These are phyloP conservation scores for Sarocladium kiliense DNA, from an alignment of 2,329 filamentous ascomycete genomes.

Conservation along the genomic window DNA sequence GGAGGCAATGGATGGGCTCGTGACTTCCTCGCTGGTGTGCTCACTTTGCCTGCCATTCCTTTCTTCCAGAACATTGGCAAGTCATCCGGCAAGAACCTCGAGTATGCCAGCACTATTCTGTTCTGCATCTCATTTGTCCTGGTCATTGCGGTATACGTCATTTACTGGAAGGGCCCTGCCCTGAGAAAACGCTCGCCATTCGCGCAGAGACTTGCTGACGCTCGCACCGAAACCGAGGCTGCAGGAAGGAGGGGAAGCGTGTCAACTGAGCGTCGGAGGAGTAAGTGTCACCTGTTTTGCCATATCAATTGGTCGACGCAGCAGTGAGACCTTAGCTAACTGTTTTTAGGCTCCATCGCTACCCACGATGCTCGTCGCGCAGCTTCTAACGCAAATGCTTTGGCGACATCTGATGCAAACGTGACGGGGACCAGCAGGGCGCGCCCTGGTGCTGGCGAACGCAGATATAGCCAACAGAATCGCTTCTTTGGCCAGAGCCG, in stretches of 20 bases:
- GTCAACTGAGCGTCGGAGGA: slow-evolving; percentile 19
- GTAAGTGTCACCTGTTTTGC: slow-evolving; percentile 17
- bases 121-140: slow-evolving; percentile 57
- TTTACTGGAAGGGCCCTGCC: slow-evolving; percentile 59
- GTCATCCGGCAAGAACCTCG: slow-evolving; percentile 42
- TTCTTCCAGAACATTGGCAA: slow-evolving; percentile 55
- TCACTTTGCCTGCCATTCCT: slow-evolving; percentile 62
- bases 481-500: slow-evolving; percentile 37
- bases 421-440: neutral
- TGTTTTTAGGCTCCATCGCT: slow-evolving; percentile 18
- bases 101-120: slow-evolving; percentile 59
- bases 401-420: neutral
- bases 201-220: slow-evolving; percentile 54
- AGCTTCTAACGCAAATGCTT: too few species aligned
- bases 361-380: slow-evolving; percentile 7
- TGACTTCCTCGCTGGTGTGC: slow-evolving; percentile 67
- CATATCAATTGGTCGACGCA: too few species aligned
- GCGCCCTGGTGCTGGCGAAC: slow-evolving; percentile 16
- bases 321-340: slow-evolving; percentile 15
- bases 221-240: slow-evolving; percentile 22
- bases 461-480: slow-evolving; percentile 32
- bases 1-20: slow-evolving; percentile 71
- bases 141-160: slow-evolving; percentile 58
- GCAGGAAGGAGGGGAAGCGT: slow-evolving; percentile 25
- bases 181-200: slow-evolving; percentile 59